These are phyloP conservation scores for Phialemonium atrogriseum DNA, from an alignment of 2,329 filamentous ascomycete genomes.

Conservation along the genomic window DNA sequence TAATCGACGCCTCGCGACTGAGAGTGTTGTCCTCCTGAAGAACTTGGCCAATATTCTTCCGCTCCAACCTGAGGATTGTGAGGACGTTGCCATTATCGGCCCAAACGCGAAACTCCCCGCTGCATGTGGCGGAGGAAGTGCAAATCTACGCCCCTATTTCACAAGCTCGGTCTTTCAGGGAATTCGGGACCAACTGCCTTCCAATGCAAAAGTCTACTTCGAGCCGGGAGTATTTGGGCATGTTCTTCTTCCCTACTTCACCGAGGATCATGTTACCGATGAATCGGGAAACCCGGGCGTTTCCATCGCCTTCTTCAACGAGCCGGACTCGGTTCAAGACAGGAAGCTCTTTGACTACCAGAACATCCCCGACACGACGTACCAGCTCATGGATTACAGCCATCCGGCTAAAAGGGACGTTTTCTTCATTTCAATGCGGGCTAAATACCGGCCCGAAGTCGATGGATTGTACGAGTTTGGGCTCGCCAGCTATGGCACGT, in stretches of 20 bases:
- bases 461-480: constrained; percentile 22
- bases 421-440: not conserved
- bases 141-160: constrained; percentile 22
- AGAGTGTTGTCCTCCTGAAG: constrained; percentile 57
- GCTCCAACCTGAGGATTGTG: constrained; percentile 21
- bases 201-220: no score
- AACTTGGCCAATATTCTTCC: constrained; percentile 52
- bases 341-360: not conserved
- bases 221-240: no score
- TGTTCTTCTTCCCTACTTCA: no score
- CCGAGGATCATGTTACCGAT: no score
- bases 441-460: constrained; percentile 11
- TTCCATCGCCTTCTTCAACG: constrained; percentile 14
- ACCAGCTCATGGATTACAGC: no score
- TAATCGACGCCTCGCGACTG: constrained; percentile 47
- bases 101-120: constrained; percentile 33
- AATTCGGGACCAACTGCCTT: no score
- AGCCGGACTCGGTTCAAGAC: constrained; percentile 7
- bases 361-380: not conserved
- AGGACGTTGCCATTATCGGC: constrained; percentile 42
- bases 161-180: constrained; percentile 9
- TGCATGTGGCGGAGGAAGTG: constrained; percentile 24
- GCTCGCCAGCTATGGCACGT: constrained; percentile 25
- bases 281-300: constrained; percentile 17
- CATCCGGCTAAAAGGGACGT: no score